These are phyloP conservation scores for Schwanniomyces yamadae DNA, from an alignment of 805 yeast species.

Conservation along the genomic window DNA sequence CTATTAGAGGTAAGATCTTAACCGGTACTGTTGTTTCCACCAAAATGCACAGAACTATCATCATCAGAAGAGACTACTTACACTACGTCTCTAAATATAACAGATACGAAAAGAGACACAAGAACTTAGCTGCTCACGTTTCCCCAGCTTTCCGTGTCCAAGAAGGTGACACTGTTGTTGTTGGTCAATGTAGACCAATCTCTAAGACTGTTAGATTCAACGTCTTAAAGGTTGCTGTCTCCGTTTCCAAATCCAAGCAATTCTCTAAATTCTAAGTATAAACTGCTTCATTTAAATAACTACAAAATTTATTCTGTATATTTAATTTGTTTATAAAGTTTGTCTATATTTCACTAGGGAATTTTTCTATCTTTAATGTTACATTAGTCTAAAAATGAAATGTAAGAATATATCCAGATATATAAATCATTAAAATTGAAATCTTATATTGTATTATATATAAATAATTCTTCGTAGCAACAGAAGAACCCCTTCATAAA, in stretches of 20 bases:
- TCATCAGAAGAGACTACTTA: conserved; percentile 99
- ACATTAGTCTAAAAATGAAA: conserved; percentile 12
- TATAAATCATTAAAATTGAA: conserved; percentile 4
- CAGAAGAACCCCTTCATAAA: conserved; percentile 13
- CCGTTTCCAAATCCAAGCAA: conserved; percentile 88
- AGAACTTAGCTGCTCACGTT: conserved; percentile 99
- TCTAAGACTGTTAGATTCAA: conserved; percentile 99
- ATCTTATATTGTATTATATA: not conserved
- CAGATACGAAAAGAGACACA: conserved; percentile 99
- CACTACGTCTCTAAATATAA: conserved; percentile 99
- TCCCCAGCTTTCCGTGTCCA: conserved; percentile 99
- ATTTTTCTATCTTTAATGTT: conserved; percentile 14
- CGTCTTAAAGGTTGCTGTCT: conserved; percentile 92
- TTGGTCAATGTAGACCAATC: conserved; percentile 99
- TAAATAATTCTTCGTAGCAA: not conserved
- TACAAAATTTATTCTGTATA: conserved; percentile 10
- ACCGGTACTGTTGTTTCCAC: conserved; percentile 99
- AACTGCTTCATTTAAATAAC: conserved; percentile 5
- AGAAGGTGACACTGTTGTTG: conserved; percentile 98
- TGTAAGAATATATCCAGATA: conserved; percentile 4
- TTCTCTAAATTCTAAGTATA: conserved; percentile 86
- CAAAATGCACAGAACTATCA: conserved; percentile 99
- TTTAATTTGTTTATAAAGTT: conserved; percentile 11
- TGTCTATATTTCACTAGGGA: conserved; percentile 6
- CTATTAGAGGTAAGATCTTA: conserved; percentile 99